These are phyloP conservation scores for Darksidea phi DNA, from an alignment of 495 filamentous ascomycete species.

Conservation along the genomic window DNA sequence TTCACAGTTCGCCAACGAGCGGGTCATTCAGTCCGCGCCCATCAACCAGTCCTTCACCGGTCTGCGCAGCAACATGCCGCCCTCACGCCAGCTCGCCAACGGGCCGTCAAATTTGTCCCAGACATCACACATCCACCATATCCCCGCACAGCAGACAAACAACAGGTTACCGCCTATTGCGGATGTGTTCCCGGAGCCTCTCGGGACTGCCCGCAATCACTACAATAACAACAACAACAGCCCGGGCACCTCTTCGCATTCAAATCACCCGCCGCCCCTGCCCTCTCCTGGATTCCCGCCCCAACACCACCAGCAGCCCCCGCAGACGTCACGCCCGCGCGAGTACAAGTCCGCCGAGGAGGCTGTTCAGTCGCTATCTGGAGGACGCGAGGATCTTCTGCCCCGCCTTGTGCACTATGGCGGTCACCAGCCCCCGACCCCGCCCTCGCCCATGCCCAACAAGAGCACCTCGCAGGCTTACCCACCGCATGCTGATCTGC, in stretches of 20 bases:
- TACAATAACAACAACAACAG: slow-evolving; percentile 46
- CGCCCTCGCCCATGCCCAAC: slow-evolving; percentile 71
- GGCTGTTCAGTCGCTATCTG: slow-evolving; percentile 82
- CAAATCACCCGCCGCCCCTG: slow-evolving; percentile 63
- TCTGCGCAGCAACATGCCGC: slow-evolving; percentile 69
- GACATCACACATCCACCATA: slow-evolving; percentile 88
- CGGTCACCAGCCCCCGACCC: slow-evolving; percentile 85
- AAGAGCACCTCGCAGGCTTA: slow-evolving; percentile 22
- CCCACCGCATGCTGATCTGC: slow-evolving; percentile 40
- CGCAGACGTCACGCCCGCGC: slow-evolving; percentile 55
- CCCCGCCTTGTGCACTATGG: slow-evolving; percentile 94
- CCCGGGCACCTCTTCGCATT: slow-evolving; percentile 65
- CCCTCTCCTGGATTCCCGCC: slow-evolving; percentile 70
- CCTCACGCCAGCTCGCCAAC: slow-evolving; percentile 79
- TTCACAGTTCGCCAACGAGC: slow-evolving; percentile 89
- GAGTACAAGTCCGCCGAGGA: slow-evolving; percentile 97
- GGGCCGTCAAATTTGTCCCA: slow-evolving; percentile 82
- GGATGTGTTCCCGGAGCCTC: slow-evolving; percentile 88
- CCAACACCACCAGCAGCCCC: slow-evolving; percentile 46
- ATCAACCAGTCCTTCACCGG: slow-evolving; percentile 96
- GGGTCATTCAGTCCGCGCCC: slow-evolving; percentile 95
- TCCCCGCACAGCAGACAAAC: slow-evolving; percentile 82
- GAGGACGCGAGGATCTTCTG: slow-evolving; percentile 84
- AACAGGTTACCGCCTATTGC: slow-evolving; percentile 93
- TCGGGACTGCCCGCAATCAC: slow-evolving; percentile 57